These are phyloP conservation scores for Cercospora nicotianae DNA, from an alignment of 2,329 filamentous ascomycete species.

Conservation along the genomic window DNA sequence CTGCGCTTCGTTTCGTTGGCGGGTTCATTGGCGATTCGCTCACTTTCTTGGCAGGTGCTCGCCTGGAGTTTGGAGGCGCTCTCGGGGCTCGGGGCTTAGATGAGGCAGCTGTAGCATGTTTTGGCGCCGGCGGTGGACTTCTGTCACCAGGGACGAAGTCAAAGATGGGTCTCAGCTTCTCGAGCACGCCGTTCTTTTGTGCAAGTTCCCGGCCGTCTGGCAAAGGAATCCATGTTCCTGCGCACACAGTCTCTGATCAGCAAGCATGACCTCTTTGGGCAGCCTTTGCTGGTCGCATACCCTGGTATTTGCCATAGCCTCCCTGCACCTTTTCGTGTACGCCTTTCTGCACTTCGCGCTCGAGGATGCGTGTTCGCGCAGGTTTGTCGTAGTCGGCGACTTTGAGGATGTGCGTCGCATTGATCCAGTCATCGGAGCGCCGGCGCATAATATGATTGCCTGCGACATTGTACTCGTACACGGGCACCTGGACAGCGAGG, in stretches of 20 bases:
- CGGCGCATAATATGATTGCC: constrained; percentile 94
- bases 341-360: constrained; percentile 95
- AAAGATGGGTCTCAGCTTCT: constrained; percentile 83
- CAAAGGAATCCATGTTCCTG: constrained; percentile 94
- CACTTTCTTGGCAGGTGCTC: constrained; percentile 27
- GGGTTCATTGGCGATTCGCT: constrained; percentile 43
- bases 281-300: constrained; percentile 45
- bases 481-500: constrained; percentile 67
- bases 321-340: constrained; percentile 97
- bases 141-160: constrained; percentile 81
- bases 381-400: constrained; percentile 97
- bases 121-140: constrained; percentile 89
- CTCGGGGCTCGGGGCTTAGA: constrained; percentile 80
- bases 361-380: constrained; percentile 87
- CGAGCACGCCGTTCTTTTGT: constrained; percentile 80
- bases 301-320: constrained; percentile 98
- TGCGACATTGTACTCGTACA: constrained; percentile 89
- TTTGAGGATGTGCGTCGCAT: constrained; percentile 98
- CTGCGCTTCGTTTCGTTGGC: constrained; percentile 51
- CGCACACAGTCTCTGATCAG: constrained; percentile 12
- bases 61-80: constrained; percentile 26
- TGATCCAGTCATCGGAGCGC: constrained; percentile 93
- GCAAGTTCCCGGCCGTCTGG: constrained; percentile 77
- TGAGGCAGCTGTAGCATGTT: constrained; percentile 69
- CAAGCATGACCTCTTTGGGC: constrained; percentile 8